Conservation (phyloP, 768 basidiomycete species). For the Lentinula boryana region DNA sequence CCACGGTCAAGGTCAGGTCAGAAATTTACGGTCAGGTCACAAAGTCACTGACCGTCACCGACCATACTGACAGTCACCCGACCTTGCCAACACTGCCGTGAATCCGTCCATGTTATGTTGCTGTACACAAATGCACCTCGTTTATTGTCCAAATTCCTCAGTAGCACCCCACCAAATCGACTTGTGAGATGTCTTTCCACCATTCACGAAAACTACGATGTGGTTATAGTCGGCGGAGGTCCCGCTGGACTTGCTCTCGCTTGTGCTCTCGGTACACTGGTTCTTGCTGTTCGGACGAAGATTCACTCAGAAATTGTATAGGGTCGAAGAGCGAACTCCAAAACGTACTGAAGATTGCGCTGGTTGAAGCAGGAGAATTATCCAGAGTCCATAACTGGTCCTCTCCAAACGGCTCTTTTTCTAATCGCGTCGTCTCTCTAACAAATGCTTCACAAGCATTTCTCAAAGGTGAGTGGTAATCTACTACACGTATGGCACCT, state of each 20-base stretch:
- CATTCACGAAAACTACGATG: conserved; percentile 55
- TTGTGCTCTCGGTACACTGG: conserved; percentile 62
- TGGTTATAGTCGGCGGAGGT: conserved; percentile 94
- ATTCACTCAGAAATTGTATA: conserved; percentile 17
- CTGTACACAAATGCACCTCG: not conserved
- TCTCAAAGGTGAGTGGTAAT: conserved; percentile 44
- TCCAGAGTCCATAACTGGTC: conserved; percentile 65
- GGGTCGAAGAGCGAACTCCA: conserved; percentile 48
- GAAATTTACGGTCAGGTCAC: no score
- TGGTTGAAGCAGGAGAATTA: conserved; percentile 82
- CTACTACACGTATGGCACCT: not conserved
- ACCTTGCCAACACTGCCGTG: no score
- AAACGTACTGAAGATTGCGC: conserved; percentile 53
- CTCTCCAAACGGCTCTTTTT: conserved; percentile 47
- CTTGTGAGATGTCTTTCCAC: not conserved
- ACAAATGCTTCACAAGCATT: conserved; percentile 69
- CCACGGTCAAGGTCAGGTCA: no score
- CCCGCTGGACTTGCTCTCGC: conserved; percentile 89
- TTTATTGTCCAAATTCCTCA: conserved; percentile 6
- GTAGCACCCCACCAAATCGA: not conserved
- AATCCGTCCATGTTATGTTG: not conserved
- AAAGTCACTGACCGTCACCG: no score
- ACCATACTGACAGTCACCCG: no score
- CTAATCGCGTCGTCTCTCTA: conserved; percentile 83
- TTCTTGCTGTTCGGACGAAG: not conserved